A percentile compares a stretch with the other conserved stretches of the same genome.
These are phyloP conservation scores for Posidonia australis DNA, from an alignment of 106 monocot genomes.

Conservation along the genomic window DNA sequence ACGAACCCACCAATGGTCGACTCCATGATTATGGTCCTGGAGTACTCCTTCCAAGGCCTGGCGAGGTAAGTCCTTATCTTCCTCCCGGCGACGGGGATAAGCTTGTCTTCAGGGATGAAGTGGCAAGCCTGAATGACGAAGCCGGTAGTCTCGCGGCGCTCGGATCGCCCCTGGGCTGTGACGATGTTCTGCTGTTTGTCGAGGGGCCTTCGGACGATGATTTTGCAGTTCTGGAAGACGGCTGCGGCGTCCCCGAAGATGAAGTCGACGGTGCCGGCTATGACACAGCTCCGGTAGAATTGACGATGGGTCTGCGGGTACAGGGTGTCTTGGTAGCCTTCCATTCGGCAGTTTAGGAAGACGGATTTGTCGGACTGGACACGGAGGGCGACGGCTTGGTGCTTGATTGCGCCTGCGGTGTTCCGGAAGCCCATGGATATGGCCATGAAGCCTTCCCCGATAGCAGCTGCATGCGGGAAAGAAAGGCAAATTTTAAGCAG, in stretches of 20 bases:
- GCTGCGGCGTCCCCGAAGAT: conserved; percentile 83
- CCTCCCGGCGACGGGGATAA: too few species aligned
- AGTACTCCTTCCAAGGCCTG: too few species aligned
- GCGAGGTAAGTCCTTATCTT: too few species aligned
- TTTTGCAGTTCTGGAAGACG: conserved; percentile 71
- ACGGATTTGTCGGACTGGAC: conserved; percentile 26
- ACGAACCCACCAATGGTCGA: too few species aligned
- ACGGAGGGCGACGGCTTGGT: conserved; percentile 25
- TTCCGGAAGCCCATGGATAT: conserved; percentile 27
- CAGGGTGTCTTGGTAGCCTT: conserved; percentile 31
- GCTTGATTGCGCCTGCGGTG: conserved; percentile 26
- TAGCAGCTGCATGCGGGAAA: conserved; percentile 7
- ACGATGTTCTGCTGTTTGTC: too few species aligned
- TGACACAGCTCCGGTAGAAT: conserved; percentile 80
- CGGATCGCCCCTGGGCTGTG: too few species aligned
- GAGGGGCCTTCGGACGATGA: conserved; percentile 18
- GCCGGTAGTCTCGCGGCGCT: too few species aligned
- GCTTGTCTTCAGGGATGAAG: too few species aligned
- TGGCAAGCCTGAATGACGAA: too few species aligned
- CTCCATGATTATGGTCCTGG: too few species aligned
- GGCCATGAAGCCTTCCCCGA: conserved; percentile 22
- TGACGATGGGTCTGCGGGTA: conserved; percentile 43
- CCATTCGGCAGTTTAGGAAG: conserved; percentile 31
- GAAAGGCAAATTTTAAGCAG: too few species aligned
- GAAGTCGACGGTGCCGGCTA: conserved; percentile 83